A percentile compares a stretch with the other conserved stretches of the same genome.
These are phyloP conservation scores for Saccharomyces hybrid DNA, from an alignment of 1,139 yeast species.

Conservation along the genomic window DNA sequence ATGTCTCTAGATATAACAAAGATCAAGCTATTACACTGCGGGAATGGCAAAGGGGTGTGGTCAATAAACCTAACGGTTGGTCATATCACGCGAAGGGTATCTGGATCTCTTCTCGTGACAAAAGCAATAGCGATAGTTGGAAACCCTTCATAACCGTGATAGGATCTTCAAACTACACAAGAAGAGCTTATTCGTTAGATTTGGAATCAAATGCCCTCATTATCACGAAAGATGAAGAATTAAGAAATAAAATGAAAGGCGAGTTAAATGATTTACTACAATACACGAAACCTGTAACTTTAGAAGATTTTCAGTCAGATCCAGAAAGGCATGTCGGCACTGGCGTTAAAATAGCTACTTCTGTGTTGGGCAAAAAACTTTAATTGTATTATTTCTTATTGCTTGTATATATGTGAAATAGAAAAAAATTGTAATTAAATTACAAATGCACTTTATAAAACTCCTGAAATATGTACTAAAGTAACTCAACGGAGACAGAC, in stretches of 20 bases:
- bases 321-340: slow-evolving; percentile 51
- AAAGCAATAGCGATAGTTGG: slow-evolving; percentile 31
- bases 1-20: slow-evolving; percentile 41
- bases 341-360: slow-evolving; percentile 59
- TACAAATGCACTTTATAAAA: not conserved
- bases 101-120: slow-evolving; percentile 63
- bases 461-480: not conserved
- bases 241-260: slow-evolving; percentile 48
- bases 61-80: slow-evolving; percentile 83
- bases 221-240: slow-evolving; percentile 55
- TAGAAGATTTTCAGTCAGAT: slow-evolving; percentile 53
- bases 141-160: slow-evolving; percentile 69
- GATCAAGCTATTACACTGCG: slow-evolving; percentile 44
- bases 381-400: slow-evolving; percentile 23
- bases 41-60: slow-evolving; percentile 87
- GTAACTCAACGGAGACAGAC: not conserved
- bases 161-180: slow-evolving; percentile 91
- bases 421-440: not conserved
- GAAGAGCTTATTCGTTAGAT: slow-evolving; percentile 80
- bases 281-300: slow-evolving; percentile 43
- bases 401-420: not conserved
- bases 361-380: slow-evolving; percentile 56
- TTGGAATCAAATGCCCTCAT: slow-evolving; percentile 80
- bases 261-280: slow-evolving; percentile 59
- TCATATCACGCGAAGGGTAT: slow-evolving; percentile 96